Evolutionary conservation across 2,329 filamentous ascomycete genomes (phyloP).

Genomic region (Coniochaeta ligniaria): DNA sequence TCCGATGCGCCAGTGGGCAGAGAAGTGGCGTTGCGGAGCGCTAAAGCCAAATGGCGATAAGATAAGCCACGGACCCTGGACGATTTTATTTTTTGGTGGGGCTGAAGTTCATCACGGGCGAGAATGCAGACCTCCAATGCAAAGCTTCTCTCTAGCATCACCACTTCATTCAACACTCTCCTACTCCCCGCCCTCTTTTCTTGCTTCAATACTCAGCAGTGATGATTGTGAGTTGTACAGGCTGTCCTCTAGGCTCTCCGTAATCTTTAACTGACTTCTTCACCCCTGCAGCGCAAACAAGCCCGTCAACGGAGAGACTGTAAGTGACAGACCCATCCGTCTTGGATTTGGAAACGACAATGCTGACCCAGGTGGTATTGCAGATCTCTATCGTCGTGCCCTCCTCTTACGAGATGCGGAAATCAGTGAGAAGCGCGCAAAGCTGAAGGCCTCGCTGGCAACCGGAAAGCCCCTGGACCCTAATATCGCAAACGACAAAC

Average conservation of each 20-base stretch:
- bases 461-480: constrained; percentile 81
- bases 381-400: constrained; percentile 77
- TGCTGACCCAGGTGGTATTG: background rate
- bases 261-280: background rate
- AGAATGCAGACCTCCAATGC: background rate
- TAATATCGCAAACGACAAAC: constrained; percentile 77
- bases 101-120: background rate
- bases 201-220: background rate
- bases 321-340: background rate
- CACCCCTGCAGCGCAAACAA: constrained; percentile 51
- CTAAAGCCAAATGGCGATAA: constrained; percentile 1
- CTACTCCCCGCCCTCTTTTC: too few relatives aligned
- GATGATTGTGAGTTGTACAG: background rate
- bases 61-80: background rate
- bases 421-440: constrained; percentile 83
- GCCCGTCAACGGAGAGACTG: constrained; percentile 72
- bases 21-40: constrained; percentile 11
- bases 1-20: background rate
- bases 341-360: background rate
- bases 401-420: constrained; percentile 85
- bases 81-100: constrained; percentile 3
- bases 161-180: background rate
- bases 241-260: constrained; percentile 25
- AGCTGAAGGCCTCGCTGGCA: constrained; percentile 78
- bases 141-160: background rate